Evolutionary conservation across 2,329 filamentous ascomycete species (phyloP).

Genomic region (Colletotrichum siamense): DNA sequence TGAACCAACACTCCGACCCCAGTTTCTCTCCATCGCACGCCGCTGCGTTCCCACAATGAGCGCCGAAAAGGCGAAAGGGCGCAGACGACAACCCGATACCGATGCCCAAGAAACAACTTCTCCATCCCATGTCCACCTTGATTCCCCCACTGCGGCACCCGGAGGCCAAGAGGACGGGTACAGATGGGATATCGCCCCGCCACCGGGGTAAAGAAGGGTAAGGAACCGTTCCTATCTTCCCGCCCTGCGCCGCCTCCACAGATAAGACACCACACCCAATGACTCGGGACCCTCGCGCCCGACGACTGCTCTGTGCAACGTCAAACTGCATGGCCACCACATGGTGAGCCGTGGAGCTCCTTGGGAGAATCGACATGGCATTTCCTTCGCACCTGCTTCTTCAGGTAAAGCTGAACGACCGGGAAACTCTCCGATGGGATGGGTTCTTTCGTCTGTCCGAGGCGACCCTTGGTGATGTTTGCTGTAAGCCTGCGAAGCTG

Average conservation of each 20-base stretch:
- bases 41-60: not conserved
- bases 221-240: slow-evolving; percentile 1
- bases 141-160: slow-evolving; percentile 7
- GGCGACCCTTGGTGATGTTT: not conserved
- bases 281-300: not conserved
- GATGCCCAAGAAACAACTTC: not conserved
- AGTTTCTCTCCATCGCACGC: not conserved
- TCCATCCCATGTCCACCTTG: not conserved
- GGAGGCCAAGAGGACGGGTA: slow-evolving; percentile 10
- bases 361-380: not conserved
- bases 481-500: not conserved
- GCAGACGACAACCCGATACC: not conserved
- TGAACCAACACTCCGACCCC: not conserved
- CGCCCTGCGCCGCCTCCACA: slow-evolving; percentile 6
- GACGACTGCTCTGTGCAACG: not conserved
- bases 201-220: not conserved
- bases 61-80: not conserved
- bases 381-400: slow-evolving; percentile 7
- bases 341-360: not conserved
- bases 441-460: not conserved
- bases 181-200: slow-evolving; percentile 9
- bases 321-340: slow-evolving; percentile 11
- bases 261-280: slow-evolving; percentile 15
- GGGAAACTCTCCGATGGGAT: slow-evolving; percentile 2
- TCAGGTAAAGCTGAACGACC: not conserved